Conservation (phyloP, 441 rosid species). For the Iberis amara region DNA sequence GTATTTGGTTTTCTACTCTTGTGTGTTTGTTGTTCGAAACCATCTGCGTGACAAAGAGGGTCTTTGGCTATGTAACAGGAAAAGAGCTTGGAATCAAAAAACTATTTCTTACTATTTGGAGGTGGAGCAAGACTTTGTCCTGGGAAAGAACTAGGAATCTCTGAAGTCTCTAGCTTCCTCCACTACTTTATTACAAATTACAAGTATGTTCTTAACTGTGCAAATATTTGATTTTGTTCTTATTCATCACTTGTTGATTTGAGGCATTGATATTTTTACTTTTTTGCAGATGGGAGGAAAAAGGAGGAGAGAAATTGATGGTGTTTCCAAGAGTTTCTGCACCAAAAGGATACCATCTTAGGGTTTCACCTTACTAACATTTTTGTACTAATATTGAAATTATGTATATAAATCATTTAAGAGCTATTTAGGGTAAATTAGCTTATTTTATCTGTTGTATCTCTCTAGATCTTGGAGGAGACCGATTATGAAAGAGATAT, state of each 20-base stretch:
- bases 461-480: conserved; percentile 21
- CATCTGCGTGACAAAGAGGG: conserved; percentile 4
- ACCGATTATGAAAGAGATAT: no score
- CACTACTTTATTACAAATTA: conserved; percentile 79
- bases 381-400: conserved; percentile 16
- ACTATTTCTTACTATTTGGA: conserved; percentile 59
- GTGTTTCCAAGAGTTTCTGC: conserved; percentile 92
- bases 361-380: conserved; percentile 47
- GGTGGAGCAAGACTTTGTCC: conserved; percentile 87
- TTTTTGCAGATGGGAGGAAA: conserved; percentile 83
- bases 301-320: conserved; percentile 62
- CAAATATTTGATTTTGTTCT: conserved; percentile 4
- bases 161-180: conserved; percentile 70
- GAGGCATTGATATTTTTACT: neutral
- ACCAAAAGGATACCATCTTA: conserved; percentile 69
- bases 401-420: conserved; percentile 16
- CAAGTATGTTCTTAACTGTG: conserved; percentile 36
- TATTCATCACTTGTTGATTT: conserved; percentile 1
- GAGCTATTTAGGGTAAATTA: conserved; percentile 12
- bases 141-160: conserved; percentile 83
- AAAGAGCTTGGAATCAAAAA: conserved; percentile 51
- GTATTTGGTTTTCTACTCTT: conserved; percentile 14
- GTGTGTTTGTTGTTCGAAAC: conserved; percentile 7
- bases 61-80: conserved; percentile 38
- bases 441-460: conserved; percentile 7